Evolutionary conservation across 805 yeast species (phyloP).

Genomic region (Pichia membranifaciens): DNA sequence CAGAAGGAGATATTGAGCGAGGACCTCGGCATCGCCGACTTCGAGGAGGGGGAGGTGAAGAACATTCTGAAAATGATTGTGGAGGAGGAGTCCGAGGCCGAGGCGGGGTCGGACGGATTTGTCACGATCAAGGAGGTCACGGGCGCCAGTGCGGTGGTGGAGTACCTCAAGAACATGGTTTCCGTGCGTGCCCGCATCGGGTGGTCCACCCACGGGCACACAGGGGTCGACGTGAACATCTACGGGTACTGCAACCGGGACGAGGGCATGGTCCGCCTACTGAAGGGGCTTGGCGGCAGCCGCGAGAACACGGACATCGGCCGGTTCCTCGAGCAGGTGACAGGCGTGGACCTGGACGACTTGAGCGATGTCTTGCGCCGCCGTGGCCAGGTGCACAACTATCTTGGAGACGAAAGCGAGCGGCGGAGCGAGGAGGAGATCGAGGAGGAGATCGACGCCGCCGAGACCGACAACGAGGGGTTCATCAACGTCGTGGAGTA

Average conservation of each 20-base stretch:
- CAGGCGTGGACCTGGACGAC: conserved; percentile 27
- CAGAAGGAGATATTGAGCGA: conserved; percentile 47
- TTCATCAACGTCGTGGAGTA: neutral
- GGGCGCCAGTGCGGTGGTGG: conserved; percentile 23
- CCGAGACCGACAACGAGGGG: conserved; percentile 13
- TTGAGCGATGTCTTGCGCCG: conserved; percentile 45
- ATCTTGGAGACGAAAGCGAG: neutral
- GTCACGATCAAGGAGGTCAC: conserved; percentile 30
- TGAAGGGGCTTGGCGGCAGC: conserved; percentile 60
- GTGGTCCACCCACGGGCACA: conserved; percentile 96
- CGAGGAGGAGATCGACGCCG: conserved; percentile 11
- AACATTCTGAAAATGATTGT: conserved; percentile 32
- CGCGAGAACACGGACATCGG: conserved; percentile 88
- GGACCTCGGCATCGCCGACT: conserved; percentile 64
- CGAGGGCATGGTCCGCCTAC: conserved; percentile 34
- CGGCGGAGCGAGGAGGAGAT: conserved; percentile 6
- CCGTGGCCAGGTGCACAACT: neutral
- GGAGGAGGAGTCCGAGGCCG: conserved; percentile 42
- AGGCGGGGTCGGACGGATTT: conserved; percentile 46
- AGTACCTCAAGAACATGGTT: conserved; percentile 60
- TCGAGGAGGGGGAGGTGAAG: conserved; percentile 47
- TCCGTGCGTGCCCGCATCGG: conserved; percentile 84
- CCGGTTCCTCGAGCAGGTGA: conserved; percentile 49
- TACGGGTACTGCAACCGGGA: conserved; percentile 68
- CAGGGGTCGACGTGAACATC: conserved; percentile 92